These are phyloP conservation scores for Terana coerulea DNA, from an alignment of 768 basidiomycete species.

Conservation along the genomic window DNA sequence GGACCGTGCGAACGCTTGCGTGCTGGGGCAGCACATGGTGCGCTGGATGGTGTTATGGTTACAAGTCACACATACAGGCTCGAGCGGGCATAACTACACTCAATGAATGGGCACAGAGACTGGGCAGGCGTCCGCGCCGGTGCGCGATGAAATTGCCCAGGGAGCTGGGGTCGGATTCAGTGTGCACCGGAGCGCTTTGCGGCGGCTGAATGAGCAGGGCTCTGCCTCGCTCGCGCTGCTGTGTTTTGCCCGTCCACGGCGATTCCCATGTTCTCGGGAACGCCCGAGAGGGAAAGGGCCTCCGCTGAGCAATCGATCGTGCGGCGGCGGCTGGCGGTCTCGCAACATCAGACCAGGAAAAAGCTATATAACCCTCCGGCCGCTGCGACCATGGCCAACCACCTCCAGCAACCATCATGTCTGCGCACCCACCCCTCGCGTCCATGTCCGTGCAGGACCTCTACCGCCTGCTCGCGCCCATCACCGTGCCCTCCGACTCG, in stretches of 20 bases:
- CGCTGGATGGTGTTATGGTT: constrained; percentile 7
- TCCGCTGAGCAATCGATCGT: constrained; percentile 25
- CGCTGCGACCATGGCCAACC: neutral
- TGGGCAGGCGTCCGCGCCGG: neutral
- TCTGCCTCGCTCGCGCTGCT: no score
- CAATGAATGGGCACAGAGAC: neutral
- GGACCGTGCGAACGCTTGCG: constrained; percentile 1
- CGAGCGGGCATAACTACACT: neutral
- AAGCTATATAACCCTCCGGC: constrained; percentile 26
- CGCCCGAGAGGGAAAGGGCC: constrained; percentile 9
- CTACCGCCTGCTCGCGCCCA: constrained; percentile 49
- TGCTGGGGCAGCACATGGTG: constrained; percentile 5
- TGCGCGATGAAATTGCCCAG: neutral
- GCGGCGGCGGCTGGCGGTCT: constrained; percentile 18
- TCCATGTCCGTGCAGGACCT: constrained; percentile 44
- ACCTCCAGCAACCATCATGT: constrained; percentile 23
- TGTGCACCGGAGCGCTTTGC: neutral
- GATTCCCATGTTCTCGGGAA: constrained; percentile 12
- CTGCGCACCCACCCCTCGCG: constrained; percentile 12
- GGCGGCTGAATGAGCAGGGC: neutral
- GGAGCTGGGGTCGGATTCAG: neutral
- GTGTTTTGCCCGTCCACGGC: constrained; percentile 5
- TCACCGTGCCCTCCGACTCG: constrained; percentile 43
- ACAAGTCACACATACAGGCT: neutral
- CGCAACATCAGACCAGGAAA: constrained; percentile 21